Percentiles rank a stretch among this genome's conserved stretches.
phyloP scores from a whole-genome alignment of 495 filamentous ascomycete genomes.

The Aspergillus kassunensis region DNA sequence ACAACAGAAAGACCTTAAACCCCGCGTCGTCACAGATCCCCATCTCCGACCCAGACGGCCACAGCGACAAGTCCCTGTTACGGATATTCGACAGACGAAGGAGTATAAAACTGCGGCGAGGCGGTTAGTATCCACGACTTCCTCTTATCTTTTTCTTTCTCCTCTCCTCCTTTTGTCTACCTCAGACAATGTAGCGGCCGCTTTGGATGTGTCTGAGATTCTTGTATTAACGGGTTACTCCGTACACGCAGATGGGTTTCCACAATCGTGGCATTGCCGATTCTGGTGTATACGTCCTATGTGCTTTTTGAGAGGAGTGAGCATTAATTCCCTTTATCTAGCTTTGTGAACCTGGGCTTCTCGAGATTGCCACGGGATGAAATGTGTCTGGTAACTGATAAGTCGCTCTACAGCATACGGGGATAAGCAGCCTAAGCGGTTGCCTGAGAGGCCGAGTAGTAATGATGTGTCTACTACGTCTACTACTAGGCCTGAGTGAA shows the following conservation, averaged over 20 bases:
- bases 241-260: conserved; percentile 29
- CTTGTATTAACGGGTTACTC: no score
- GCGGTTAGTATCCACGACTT: conserved; percentile 14
- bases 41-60: conserved; percentile 2
- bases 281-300: conserved; percentile 30
- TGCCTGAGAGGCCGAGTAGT: background rate
- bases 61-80: background rate
- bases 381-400: no score
- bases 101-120: conserved; percentile 28
- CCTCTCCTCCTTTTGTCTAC: background rate
- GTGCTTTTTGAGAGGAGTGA: conserved; percentile 28
- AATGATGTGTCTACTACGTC: background rate
- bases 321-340: conserved; percentile 12
- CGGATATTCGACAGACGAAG: conserved; percentile 29
- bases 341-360: no score
- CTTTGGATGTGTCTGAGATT: no score
- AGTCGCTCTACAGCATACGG: conserved; percentile 28
- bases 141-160: background rate
- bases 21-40: conserved; percentile 14
- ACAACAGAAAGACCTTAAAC: conserved; percentile 10
- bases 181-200: no score
- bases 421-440: conserved; percentile 20
- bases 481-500: no score
- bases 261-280: conserved; percentile 31
- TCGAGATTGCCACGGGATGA: no score